Base-by-base conservation (phyloP, 177 flowering plant genomes). In the Tripterygium wilfordii region DNA sequence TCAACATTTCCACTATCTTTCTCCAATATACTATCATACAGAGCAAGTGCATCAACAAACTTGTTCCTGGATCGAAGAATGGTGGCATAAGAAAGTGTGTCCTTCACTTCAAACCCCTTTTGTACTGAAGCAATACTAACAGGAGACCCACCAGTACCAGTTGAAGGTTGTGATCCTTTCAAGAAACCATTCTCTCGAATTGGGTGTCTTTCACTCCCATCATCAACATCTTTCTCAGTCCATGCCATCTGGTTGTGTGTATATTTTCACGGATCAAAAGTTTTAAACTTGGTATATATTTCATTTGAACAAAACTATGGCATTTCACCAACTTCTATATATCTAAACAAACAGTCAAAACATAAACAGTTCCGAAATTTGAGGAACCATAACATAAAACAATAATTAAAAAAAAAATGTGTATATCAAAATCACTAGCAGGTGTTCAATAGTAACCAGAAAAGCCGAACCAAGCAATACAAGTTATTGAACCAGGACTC, bases 61-160 rank as follows among this genome's bases (percentile, higher is more conserved):
- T 94, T 94, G 69, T 87, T 94, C 61, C 99, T 77, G 1, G 84
- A 78, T 4, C 97, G 86, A 35, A 94, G 90, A 69, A 87, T 83
- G 56, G 85, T 87, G 29, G 95, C 97, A 64, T 84, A 90, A 42
- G 89, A 76, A 25, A 92, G 74, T 36, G 75, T 72, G 76, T 92
- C 95, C 58, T 84, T 86, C 46, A 77, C 91, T 57, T 79, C 86
- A 61, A n/a, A n/a, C n/a, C 36, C 80, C 69, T 72, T 79, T 14
- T 37, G 55, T 16, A 27, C 42, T 41, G 73, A 51, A 52, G 75
- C 55, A 27, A 31, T 52, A 38, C 45, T 52, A 2, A 21, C 53
- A 16, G 64, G 36, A 53, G 88, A 61, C 19, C 45, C 49, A 54
- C 69, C 63, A 16, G 60, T 43, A 42, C 62, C 54, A 40, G 70